A percentile compares a stretch with the other conserved stretches of the same genome.
phyloP scores from a whole-genome alignment of 306 rosid genomes.

The Parietaria judaica region DNA sequence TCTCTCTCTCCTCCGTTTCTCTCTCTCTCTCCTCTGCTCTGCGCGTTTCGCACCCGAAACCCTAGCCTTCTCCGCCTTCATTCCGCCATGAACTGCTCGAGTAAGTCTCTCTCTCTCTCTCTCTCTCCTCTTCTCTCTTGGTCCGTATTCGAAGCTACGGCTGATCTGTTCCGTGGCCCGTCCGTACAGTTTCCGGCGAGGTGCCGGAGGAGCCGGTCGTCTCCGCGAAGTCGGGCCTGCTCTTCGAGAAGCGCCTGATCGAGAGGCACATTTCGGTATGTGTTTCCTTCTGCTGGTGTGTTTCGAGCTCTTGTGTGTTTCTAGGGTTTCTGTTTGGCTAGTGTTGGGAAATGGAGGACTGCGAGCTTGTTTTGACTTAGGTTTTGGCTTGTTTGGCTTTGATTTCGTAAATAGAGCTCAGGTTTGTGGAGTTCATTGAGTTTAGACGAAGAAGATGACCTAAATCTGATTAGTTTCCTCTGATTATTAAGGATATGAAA shows the following conservation, averaged over 20 bases:
- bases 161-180: slow-evolving; percentile 29
- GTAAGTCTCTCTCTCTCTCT: slow-evolving; percentile 13
- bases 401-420: too few species aligned
- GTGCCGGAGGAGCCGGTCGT: slow-evolving; percentile 99
- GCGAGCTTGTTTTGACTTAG: too few species aligned
- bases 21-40: background rate
- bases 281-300: background rate
- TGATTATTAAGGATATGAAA: too few species aligned
- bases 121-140: background rate
- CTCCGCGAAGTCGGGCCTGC: slow-evolving; percentile 66
- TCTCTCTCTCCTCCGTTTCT: background rate
- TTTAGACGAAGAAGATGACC: too few species aligned
- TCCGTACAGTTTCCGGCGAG: slow-evolving; percentile 83
- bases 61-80: slow-evolving; percentile 1
- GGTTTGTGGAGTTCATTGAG: too few species aligned
- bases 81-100: slow-evolving; percentile 6
- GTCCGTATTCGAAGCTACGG: background rate
- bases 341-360: background rate
- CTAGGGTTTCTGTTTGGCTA: slow-evolving; percentile 21
- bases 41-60: background rate
- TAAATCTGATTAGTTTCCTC: too few species aligned
- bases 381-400: too few species aligned
- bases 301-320: background rate
- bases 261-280: slow-evolving; percentile 77
- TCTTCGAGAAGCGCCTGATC: slow-evolving; percentile 82